Evolutionary conservation across 768 basidiomycete species (phyloP).

Genomic region (Kwoniella sp.): DNA sequence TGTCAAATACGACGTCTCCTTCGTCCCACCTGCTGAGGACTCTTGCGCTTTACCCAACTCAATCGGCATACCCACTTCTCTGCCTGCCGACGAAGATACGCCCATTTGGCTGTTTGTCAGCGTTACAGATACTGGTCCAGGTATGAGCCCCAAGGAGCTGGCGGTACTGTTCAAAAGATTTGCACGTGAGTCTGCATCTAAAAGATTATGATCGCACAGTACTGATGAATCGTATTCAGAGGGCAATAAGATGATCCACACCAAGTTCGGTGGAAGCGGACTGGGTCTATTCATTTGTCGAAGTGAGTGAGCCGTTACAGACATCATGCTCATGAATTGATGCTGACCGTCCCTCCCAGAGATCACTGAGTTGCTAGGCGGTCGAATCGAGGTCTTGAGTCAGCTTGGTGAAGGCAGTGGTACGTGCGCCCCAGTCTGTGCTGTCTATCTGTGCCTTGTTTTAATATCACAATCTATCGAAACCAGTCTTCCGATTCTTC

Average conservation of each 20-base stretch:
- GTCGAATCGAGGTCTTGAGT: constrained; percentile 52
- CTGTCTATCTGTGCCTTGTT: background rate
- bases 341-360: constrained; percentile 9
- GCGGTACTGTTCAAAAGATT: constrained; percentile 51
- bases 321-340: background rate
- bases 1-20: constrained; percentile 51
- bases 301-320: constrained; percentile 26
- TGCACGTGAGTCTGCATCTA: constrained; percentile 23
- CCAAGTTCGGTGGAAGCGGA: constrained; percentile 53
- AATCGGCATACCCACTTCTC: constrained; percentile 22
- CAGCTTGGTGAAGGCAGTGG: constrained; percentile 45
- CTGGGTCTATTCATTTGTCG: constrained; percentile 53
- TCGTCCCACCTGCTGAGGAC: constrained; percentile 45
- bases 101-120: constrained; percentile 47
- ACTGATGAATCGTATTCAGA: constrained; percentile 15
- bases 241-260: constrained; percentile 50
- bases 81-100: constrained; percentile 36
- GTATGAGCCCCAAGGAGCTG: constrained; percentile 49
- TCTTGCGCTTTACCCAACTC: constrained; percentile 41
- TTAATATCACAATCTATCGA: background rate
- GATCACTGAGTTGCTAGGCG: constrained; percentile 53
- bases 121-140: constrained; percentile 51
- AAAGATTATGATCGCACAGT: background rate
- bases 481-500: constrained; percentile 48
- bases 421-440: constrained; percentile 1